These are phyloP conservation scores for Nitzschia inconspicua DNA, from an alignment of 108 stramenopile species.

Conservation along the genomic window DNA sequence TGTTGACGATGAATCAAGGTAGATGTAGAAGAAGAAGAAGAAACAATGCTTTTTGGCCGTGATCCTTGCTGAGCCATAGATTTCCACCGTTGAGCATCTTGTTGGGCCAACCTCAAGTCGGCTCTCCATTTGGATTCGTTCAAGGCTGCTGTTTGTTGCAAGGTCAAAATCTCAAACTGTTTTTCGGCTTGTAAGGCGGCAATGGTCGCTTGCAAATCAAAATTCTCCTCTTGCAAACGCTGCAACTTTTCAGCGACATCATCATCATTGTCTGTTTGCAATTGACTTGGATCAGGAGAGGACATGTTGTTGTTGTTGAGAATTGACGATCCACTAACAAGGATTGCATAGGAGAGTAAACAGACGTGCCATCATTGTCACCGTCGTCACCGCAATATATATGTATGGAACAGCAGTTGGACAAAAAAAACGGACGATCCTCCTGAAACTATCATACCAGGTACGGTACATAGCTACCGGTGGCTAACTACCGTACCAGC, in stretches of 20 bases:
- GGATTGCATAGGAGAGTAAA: not conserved
- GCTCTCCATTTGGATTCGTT: not conserved
- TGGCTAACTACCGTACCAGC: no score
- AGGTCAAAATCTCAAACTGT: not conserved
- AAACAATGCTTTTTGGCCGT: constrained; percentile 2
- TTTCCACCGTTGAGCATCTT: constrained; percentile 2
- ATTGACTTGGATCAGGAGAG: not conserved
- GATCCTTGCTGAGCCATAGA: not conserved
- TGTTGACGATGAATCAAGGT: no score
- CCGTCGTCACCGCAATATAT: no score
- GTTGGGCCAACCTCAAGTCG: constrained; percentile 5
- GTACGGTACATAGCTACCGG: no score
- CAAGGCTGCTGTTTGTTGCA: not conserved
- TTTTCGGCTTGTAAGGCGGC: constrained; percentile 1
- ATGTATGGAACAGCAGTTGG: not conserved
- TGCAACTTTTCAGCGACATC: not conserved
- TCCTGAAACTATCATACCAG: no score
- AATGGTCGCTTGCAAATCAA: constrained; percentile 1
- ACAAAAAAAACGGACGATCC: no score
- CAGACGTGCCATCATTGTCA: not conserved
- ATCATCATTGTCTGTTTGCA: no score
- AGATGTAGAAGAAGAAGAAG: not conserved
- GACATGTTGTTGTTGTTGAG: not conserved
- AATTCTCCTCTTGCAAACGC: not conserved
- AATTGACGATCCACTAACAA: not conserved